Percentiles rank a stretch among this genome's conserved stretches.
Conservation (phyloP, 1,139 yeast genomes). For the Diutina rugosa region DNA sequence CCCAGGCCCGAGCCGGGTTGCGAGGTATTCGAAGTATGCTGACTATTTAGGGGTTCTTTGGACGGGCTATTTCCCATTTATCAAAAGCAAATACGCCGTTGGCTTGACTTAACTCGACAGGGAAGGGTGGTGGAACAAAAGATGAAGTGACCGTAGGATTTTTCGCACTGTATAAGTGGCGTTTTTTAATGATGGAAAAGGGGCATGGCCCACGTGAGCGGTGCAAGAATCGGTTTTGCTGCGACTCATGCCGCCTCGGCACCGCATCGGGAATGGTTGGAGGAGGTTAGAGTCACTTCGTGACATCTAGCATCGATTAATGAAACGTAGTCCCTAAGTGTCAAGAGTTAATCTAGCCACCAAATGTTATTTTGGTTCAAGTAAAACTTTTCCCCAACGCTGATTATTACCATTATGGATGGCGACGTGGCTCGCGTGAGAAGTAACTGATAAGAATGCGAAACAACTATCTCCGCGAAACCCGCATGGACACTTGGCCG, state of each 20-base stretch:
- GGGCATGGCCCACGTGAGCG: neutral
- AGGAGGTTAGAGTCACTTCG: neutral
- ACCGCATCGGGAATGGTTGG: neutral
- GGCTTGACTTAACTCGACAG: neutral
- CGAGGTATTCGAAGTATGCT: constrained; percentile 2
- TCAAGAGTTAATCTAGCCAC: too few relatives aligned
- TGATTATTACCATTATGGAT: too few relatives aligned
- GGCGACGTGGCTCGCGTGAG: neutral
- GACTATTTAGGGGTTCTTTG: constrained; percentile 2
- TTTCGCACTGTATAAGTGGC: neutral
- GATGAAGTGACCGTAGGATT: neutral
- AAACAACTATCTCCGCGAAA: neutral
- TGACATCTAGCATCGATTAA: too few relatives aligned
- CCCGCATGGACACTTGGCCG: neutral
- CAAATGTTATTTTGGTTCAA: too few relatives aligned
- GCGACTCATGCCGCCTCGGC: neutral
- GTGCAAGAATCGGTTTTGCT: neutral
- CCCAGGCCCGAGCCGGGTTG: neutral
- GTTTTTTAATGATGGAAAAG: neutral
- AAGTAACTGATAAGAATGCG: neutral
- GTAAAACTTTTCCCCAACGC: too few relatives aligned
- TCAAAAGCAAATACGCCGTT: neutral
- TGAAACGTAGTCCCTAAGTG: too few relatives aligned
- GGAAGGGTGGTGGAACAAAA: neutral
- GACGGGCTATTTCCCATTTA: constrained; percentile 2